Conservation (phyloP, 805 yeast genomes). For the Spathaspora girioi region DNA sequence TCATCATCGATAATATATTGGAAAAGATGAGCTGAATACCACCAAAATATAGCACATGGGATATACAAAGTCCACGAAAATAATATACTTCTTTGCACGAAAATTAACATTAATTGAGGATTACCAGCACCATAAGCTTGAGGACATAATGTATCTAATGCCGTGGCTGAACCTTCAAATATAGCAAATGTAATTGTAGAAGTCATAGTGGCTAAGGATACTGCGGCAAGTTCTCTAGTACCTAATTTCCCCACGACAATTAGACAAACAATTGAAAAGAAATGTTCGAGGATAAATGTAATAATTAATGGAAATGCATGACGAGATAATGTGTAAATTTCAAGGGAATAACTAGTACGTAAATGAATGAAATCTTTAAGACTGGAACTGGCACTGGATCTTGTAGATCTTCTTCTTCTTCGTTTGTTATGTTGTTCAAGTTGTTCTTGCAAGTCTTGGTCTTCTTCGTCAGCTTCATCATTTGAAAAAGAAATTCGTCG, state of each 20-base stretch:
- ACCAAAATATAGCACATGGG: constrained; percentile 41
- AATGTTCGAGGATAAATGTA: constrained; percentile 41
- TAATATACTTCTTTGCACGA: constrained; percentile 36
- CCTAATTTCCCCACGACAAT: constrained; percentile 45
- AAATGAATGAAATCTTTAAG: constrained; percentile 26
- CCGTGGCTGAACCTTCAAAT: constrained; percentile 45
- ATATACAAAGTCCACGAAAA: constrained; percentile 31
- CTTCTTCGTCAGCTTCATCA: constrained; percentile 8
- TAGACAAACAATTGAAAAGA: constrained; percentile 40
- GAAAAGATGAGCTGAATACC: constrained; percentile 30
- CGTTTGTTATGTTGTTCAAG: constrained; percentile 1
- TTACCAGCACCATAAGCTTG: constrained; percentile 45
- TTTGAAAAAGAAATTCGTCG: constrained; percentile 29
- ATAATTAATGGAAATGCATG: constrained; percentile 38
- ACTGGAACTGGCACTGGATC: constrained; percentile 11
- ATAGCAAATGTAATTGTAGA: constrained; percentile 42
- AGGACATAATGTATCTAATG: constrained; percentile 43
- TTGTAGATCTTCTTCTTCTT: constrained; percentile 1
- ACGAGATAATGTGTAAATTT: constrained; percentile 23
- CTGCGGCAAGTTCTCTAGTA: constrained; percentile 43
- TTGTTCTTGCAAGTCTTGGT: background rate
- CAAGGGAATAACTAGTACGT: constrained; percentile 23
- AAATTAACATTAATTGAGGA: constrained; percentile 30
- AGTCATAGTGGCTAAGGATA: constrained; percentile 42
- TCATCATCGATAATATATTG: constrained; percentile 26